Conservation (phyloP, 2,329 filamentous ascomycete species). For the Diaporthe vaccinii region DNA sequence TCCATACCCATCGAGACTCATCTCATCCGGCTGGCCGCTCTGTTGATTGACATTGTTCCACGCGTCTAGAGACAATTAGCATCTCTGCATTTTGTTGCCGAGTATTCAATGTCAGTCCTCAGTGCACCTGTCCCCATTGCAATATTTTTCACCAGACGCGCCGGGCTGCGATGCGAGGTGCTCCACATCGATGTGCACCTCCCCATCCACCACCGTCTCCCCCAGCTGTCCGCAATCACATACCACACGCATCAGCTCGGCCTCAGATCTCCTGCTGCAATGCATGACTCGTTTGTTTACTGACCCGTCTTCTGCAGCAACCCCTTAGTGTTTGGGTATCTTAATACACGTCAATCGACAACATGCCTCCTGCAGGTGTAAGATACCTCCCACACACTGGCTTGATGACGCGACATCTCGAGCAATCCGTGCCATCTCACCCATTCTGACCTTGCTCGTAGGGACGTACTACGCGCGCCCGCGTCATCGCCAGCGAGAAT, state of each 20-base stretch:
- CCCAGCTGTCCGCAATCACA: slow-evolving; percentile 32
- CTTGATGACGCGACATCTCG: slow-evolving; percentile 20
- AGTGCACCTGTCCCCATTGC: slow-evolving; percentile 11
- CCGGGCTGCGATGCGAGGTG: slow-evolving; percentile 26
- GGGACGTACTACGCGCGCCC: slow-evolving; percentile 77
- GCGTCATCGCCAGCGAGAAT: slow-evolving; percentile 90
- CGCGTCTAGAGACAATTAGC: slow-evolving; percentile 38
- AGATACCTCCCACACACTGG: slow-evolving; percentile 44
- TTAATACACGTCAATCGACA: slow-evolving; percentile 38
- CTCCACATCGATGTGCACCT: slow-evolving; percentile 38
- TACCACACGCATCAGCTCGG: slow-evolving; percentile 15
- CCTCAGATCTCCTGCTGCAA: slow-evolving; percentile 23
- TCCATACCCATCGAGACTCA: slow-evolving; percentile 29
- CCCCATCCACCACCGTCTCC: slow-evolving; percentile 13
- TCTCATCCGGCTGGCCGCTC: slow-evolving; percentile 24
- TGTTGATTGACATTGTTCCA: slow-evolving; percentile 29
- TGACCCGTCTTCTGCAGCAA: slow-evolving; percentile 33
- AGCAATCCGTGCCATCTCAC: slow-evolving; percentile 10
- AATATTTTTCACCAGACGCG: slow-evolving; percentile 40
- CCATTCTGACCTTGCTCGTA: slow-evolving; percentile 53
- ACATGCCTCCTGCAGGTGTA: slow-evolving; percentile 51
- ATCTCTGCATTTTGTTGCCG: slow-evolving; percentile 36
- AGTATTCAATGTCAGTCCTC: slow-evolving; percentile 38
- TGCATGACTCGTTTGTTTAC: slow-evolving; percentile 24
- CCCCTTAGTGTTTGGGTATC: slow-evolving; percentile 37